Conservation (phyloP, 2,329 filamentous ascomycete species). For the Colletotrichum eleusines region DNA sequence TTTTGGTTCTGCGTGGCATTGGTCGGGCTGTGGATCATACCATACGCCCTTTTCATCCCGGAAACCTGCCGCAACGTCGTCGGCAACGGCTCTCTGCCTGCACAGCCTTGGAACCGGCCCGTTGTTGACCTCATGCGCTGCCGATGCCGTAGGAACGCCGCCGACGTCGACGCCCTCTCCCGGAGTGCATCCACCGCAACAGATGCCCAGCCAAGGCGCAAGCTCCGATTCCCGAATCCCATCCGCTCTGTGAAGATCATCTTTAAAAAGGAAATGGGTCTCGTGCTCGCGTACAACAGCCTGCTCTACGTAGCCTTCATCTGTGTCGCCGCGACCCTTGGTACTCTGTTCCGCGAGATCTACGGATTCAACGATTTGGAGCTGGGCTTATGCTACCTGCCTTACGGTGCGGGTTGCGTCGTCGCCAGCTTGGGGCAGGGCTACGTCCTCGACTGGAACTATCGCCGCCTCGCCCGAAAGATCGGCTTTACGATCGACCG, state of each 20-base stretch:
- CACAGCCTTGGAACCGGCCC: conserved; percentile 69
- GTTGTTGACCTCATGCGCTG: conserved; percentile 62
- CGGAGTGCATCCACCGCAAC: conserved; percentile 49
- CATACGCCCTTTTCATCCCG: conserved; percentile 68
- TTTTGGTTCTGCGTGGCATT: conserved; percentile 77
- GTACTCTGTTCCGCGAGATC: conserved; percentile 63
- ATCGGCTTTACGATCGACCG: conserved; percentile 71
- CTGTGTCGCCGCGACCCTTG: conserved; percentile 64
- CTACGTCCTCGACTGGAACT: conserved; percentile 74
- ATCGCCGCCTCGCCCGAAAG: conserved; percentile 72
- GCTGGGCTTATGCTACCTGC: conserved; percentile 67
- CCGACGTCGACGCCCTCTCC: conserved; percentile 38
- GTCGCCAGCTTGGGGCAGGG: conserved; percentile 67
- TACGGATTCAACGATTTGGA: conserved; percentile 65
- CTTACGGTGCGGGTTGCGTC: conserved; percentile 64
- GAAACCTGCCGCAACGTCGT: conserved; percentile 71
- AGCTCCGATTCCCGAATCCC: conserved; percentile 68
- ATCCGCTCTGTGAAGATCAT: conserved; percentile 66
- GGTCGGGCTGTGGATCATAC: conserved; percentile 62
- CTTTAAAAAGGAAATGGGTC: conserved; percentile 68
- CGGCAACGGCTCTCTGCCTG: conserved; percentile 71
- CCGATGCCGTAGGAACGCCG: conserved; percentile 45
- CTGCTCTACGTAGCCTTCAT: conserved; percentile 69
- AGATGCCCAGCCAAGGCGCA: conserved; percentile 50
- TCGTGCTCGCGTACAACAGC: conserved; percentile 65